A percentile compares a stretch with the other conserved stretches of the same genome.
These are phyloP conservation scores for Colletotrichum sojae DNA, from an alignment of 2,329 filamentous ascomycete genomes.

Conservation along the genomic window DNA sequence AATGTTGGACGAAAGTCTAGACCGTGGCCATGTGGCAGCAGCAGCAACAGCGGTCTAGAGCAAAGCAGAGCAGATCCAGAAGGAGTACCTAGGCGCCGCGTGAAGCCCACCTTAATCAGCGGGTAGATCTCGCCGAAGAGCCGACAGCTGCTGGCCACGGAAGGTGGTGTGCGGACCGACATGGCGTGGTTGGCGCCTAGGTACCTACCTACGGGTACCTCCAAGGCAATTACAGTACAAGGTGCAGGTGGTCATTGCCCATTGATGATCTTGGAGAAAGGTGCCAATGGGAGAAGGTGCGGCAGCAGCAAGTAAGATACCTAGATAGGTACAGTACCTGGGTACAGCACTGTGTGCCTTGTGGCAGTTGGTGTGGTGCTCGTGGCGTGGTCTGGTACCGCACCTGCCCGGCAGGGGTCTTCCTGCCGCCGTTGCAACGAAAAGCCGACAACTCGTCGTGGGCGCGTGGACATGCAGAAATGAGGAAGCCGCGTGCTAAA, in stretches of 20 bases:
- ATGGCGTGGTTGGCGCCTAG: not conserved
- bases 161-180: constrained; percentile 22
- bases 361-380: not conserved
- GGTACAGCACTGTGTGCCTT: not conserved
- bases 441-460: not conserved
- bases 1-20: too few species aligned
- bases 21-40: too few species aligned
- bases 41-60: too few species aligned
- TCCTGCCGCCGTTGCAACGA: too few species aligned
- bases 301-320: not conserved
- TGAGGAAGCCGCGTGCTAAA: not conserved
- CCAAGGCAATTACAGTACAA: not conserved
- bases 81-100: too few species aligned
- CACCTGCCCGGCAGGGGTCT: not conserved
- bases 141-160: constrained; percentile 4
- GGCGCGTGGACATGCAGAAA: constrained; percentile 10
- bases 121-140: constrained; percentile 33
- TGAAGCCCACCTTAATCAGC: constrained; percentile 25
- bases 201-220: too few species aligned
- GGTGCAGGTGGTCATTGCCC: not conserved
- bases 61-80: too few species aligned
- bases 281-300: not conserved
- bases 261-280: too few species aligned
- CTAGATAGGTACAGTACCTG: not conserved
- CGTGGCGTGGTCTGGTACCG: not conserved